Evolutionary conservation across 805 yeast genomes (phyloP), one percentile per base, ranked within the genome.

Genomic region (Yarrowia sp.): DNA sequence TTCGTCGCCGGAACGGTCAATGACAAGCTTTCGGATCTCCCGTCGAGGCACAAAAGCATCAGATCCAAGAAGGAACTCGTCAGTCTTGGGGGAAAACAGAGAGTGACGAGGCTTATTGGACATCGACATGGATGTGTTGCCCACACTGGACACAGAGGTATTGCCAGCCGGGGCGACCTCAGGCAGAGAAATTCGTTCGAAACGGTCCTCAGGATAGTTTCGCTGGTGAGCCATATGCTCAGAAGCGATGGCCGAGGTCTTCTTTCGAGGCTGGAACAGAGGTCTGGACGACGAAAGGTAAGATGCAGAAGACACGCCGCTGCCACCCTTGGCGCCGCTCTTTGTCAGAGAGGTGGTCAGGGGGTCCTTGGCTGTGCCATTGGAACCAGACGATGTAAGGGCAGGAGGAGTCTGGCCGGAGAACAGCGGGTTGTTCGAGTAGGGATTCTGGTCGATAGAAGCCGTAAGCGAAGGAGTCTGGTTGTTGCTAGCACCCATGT

Each of bases 381-480:
- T 54, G 48, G 71, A 72, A 4, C 81, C 77, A 26, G 76, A 73
- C 22, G 76, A 62, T 7, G 80, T 77, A 16, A 78, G 72, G 30
- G 71, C 70, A n/a, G 63, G 63, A 41, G 63, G 63, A 14, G 41
- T 30, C 40, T 58, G 51, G 32, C 76, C 71, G 33, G 68, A 65
- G 70, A 89, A 90, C 62, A 92, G 78, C 6, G 92, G 89, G 70
- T 87, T 86, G 54, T 84, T 81, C 1, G 97, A 96, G 72, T 90
- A 92, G 48, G 97, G 97, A 72, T 88, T 84, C 66, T 80, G 79
- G 65, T 77, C 79, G 62, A 76, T 72, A 33, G 77, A 69, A 46
- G 81, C 76, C 54, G 74, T 71, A 17, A 74, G 69, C 26, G 75
- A 75, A 40, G 70, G 75, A 63, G 68, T 74, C 66, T 67, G 75